Evolutionary conservation across 371 early-diverging fungal genomes (phyloP), one percentile per base, ranked within the genome.

Genomic region (Mucor racemosus): DNA sequence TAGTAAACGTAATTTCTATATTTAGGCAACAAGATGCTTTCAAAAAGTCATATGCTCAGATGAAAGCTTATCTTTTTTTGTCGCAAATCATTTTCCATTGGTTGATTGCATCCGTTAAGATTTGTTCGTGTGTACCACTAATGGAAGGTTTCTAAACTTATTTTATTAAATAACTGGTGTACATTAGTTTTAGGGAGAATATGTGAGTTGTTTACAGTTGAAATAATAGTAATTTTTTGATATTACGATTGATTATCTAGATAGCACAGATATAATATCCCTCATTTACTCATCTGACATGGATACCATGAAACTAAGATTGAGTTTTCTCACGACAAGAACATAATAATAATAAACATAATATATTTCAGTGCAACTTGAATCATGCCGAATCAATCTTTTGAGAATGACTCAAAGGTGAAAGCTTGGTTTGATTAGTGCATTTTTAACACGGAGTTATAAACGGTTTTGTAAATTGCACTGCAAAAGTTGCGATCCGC

Each of bases 1-100:
- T 64, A 31, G 36, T 19, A 44, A 64, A 14, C 57, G 14, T 35
- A 36, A 42, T 64, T 19, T 31, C 64, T 56, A 44, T 19, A 64
- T 19, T 34, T 21, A 57, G 64, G 57, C 21, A 61, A 44, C 6
- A 34, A 21, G 19, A 33, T 21, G 38, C 35, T 15, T 44, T 56
- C 44, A 34, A 36, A 64, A 62, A 64, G 64, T 64, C 64, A 64
- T 64, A 64, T 64, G 64, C 46, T 64, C 64, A 21, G 26, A 55
- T 26, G n/a, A 35, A 57, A 62, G 62, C 62, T 60, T 60, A 60
- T 59, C 59, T 59, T 59, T 21, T 41, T 59, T 59, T 41, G 31
- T 46, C 44, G 35, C 46, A 4, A 60, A 44, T 46, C 35, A 4
- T n/a, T 33, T 60, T 26, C 42, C 46, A 60, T 60, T 60, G 60